A percentile compares a stretch with the other conserved stretches of the same genome.
Evolutionary conservation across 805 yeast genomes (phyloP).

Genomic region (Debaryomyces castellii): DNA sequence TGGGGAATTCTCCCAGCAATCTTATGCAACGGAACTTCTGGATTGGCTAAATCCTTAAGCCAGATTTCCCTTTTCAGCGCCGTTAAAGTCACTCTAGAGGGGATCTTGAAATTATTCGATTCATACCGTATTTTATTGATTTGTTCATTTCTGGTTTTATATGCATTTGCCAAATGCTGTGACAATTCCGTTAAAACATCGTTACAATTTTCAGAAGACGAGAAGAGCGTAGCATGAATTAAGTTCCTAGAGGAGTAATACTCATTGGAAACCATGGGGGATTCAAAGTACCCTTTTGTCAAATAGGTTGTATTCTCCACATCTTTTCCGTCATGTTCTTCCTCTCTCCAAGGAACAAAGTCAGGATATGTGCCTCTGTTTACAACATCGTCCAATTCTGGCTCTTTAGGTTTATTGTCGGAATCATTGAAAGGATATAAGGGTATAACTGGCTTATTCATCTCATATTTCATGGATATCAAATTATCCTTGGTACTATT

Average conservation of each 20-base stretch:
- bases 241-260: slow-evolving; percentile 66
- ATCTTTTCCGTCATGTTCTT: slow-evolving; percentile 46
- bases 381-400: not conserved
- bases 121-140: slow-evolving; percentile 36
- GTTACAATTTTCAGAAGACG: slow-evolving; percentile 34
- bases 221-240: slow-evolving; percentile 45
- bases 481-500: slow-evolving; percentile 31
- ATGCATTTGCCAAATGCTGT: slow-evolving; percentile 36
- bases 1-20: slow-evolving; percentile 85
- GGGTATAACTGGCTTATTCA: slow-evolving; percentile 32
- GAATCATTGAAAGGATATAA: slow-evolving; percentile 35
- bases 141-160: slow-evolving; percentile 36
- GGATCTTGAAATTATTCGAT: slow-evolving; percentile 61
- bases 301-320: slow-evolving; percentile 49
- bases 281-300: slow-evolving; percentile 70
- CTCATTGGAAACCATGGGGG: slow-evolving; percentile 63
- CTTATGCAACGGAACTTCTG: slow-evolving; percentile 60
- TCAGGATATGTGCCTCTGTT: slow-evolving; percentile 56
- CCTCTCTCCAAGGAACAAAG: slow-evolving; percentile 67
- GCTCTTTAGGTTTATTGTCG: slow-evolving; percentile 3
- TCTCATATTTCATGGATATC: slow-evolving; percentile 31
- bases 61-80: slow-evolving; percentile 83
- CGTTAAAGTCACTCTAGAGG: slow-evolving; percentile 87
- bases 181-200: slow-evolving; percentile 36
- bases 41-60: slow-evolving; percentile 77